Base-by-base conservation (phyloP, 768 basidiomycete genomes). In the Fomitopsis pulvina region DNA sequence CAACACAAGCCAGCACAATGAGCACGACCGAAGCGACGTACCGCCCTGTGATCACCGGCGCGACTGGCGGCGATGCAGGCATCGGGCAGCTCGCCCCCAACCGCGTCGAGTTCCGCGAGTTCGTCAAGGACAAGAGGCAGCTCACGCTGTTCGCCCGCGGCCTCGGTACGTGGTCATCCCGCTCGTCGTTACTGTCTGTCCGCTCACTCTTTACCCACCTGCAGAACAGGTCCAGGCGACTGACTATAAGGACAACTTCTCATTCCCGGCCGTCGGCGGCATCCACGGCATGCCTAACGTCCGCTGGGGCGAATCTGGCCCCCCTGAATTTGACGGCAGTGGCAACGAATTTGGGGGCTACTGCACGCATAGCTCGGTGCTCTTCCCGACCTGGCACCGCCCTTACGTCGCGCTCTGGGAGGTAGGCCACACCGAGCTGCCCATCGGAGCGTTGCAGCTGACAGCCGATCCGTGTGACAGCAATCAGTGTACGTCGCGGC, bases 351-450 rank as follows among this genome's bases (percentile, higher is more conserved):
- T 66, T 66, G 63, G 66, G 16, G 79, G 78, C 4, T 80, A 80
- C 55, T 80, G 78, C 57, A 71, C 70, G 16, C 80, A 81, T 58
- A 74, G 74, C 16, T 72, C 71, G 1, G 66, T 72, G 8, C 63
- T 79, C 10, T 79, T 79, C 67, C 77, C 77, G 9, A 77, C 74
- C 4, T 80, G 75, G 74, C 78, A 81, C 54, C 63, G 79, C 44
- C 75, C 77, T 2, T 80, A 80, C 52, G 60, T 80, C 22, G 59
- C 71, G 28, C 60, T 79, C 1, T 71, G 70, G 50, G 78, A 81
- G 68, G 78, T 78, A 41, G 9, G 66, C 52, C n/a, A n/a, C n/a
- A n/a, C n/a, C n/a, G n/a, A n/a, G n/a, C n/a, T n/a, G 21, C 20
- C 6, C n/a, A n/a, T n/a, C n/a, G n/a, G n/a, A n/a, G n/a, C n/a